Base-by-base conservation (phyloP, 805 yeast genomes). In the Komagataella phaffii region DNA sequence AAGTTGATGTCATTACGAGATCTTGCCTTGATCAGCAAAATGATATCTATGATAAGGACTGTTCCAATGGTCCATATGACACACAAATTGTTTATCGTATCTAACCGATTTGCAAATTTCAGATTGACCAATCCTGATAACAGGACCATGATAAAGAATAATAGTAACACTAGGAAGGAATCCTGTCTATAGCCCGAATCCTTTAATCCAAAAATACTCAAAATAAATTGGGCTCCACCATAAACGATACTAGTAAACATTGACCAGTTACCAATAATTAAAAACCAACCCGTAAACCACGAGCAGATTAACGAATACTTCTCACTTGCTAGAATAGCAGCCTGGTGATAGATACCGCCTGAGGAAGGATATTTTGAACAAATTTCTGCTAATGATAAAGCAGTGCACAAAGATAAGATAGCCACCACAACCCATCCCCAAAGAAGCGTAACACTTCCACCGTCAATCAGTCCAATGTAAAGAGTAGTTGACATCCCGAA, bases 211-310 rank as follows among this genome's bases (percentile, higher is more conserved):
- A 84, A 72, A 18, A 85, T 74, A 2, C 87, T 79, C 5, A 85
- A 68, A 14, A 85, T 75, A 58, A 85, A 79, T 61, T 84, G 89
- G 1, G 90, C 76, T 2, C 91, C 93, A 2, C 87, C 83, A 64
- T 81, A 85, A 19, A 86, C 74, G 50, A 83, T 81, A 53, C 87
- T 79, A 3, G 83, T 79, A 53, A 85, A 79, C 76, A 83, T 84
- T 2, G 88, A 76, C 87, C 88, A 81, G 60, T 83, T 85, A 0
- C 93, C 93, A 23, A 85, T 71, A 17, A 85, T 67, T 50, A 84
- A 66, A 54, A 80, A 76, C 85, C 90, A 85, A 0, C 93, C 93
- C 0, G 88, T 83, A 59, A 76, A 79, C 91, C 91, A 85, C 2
- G 88, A 80, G 49, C 81, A 70, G 4, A 78, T 61, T 44, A 74